phyloP scores from a whole-genome alignment of 768 basidiomycete species.

The Phaeotremella fagi region DNA sequence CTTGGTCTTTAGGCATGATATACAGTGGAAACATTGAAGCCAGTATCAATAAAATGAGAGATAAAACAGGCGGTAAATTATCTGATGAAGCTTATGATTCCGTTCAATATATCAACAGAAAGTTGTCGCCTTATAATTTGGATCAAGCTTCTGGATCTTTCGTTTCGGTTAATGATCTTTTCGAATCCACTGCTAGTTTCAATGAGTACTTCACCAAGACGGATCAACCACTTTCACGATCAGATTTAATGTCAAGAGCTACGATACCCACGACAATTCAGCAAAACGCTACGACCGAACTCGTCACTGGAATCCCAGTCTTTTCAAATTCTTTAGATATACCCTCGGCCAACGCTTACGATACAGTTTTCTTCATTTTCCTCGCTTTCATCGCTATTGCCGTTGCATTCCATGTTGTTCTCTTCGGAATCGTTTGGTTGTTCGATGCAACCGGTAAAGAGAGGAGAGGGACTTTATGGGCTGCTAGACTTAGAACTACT shows the following conservation, averaged over 20 bases:
- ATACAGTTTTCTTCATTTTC: constrained; percentile 73
- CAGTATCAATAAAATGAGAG: constrained; percentile 76
- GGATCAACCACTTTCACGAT: constrained; percentile 2
- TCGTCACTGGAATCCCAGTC: constrained; percentile 75
- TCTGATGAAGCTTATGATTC: constrained; percentile 60
- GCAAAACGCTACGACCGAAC: constrained; percentile 34
- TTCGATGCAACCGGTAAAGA: constrained; percentile 41
- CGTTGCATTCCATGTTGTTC: constrained; percentile 55
- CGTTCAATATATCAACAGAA: constrained; percentile 72
- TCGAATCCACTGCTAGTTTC: constrained; percentile 55
- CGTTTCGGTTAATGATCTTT: constrained; percentile 28
- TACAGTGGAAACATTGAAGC: constrained; percentile 61
- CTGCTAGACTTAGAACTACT: constrained; percentile 19
- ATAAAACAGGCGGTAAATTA: constrained; percentile 71
- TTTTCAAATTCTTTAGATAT: constrained; percentile 73
- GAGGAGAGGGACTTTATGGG: constrained; percentile 32
- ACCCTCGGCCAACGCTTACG: constrained; percentile 80
- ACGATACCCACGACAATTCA: constrained; percentile 27
- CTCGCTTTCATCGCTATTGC: constrained; percentile 66
- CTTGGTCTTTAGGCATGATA: constrained; percentile 75
- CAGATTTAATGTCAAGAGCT: constrained; percentile 20
- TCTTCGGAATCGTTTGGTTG: constrained; percentile 53
- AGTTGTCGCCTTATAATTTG: constrained; percentile 70
- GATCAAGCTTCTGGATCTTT: constrained; percentile 8
- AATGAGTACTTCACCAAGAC: constrained; percentile 31